Base-by-base conservation (phyloP, 208 protist species). In the Vickermania spadyakhi region DNA sequence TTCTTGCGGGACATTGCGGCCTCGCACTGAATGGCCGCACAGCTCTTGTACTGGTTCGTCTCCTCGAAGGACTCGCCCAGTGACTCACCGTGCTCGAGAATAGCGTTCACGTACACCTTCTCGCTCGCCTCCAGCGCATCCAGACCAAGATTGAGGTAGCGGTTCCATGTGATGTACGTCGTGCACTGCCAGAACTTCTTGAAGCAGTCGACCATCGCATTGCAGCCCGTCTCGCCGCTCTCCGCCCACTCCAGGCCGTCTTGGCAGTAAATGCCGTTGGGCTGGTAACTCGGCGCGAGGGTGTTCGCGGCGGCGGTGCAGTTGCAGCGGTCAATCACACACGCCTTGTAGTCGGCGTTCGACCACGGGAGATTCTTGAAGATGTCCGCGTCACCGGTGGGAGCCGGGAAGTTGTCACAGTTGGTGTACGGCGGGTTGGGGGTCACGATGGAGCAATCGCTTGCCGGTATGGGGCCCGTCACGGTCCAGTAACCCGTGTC, bases 261-360 rank as follows among this genome's bases (percentile, higher is more conserved):
- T 58, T 70, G 36, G 60, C 79, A 86, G 65, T 68, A 70, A 18
- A 79, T 50, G n/a, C 79, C 70, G 56, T 21, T 36, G 7, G 75
- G 68, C 29, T 56, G 64, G 29, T 74, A 65, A 66, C 57, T 30
- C 18, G 36, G 67, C 56, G 26, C 58, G 1, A 31, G 30, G 1
- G 55, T 53, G 0, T 60, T 68, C 7, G 56, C 36, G 23, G 57
- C 21, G 3, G 57, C 60, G 0, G 68, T 72, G 67, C 79, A 86
- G 30, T 68, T 58, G 14, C 79, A 86, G 21, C 79, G 79, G 51
- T 77, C 27, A 42, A 60, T 59, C 25, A 86, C 79, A 57, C 79
- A 86, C 2, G 55, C 2, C 26, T 1, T 1, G 68, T 86, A 86
- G 23, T 18, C 56, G 7, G 66, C 45, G 14, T 31, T 56, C 60